These are phyloP conservation scores for Orbilia oligospora DNA, from an alignment of 2,329 filamentous ascomycete genomes.

Conservation along the genomic window DNA sequence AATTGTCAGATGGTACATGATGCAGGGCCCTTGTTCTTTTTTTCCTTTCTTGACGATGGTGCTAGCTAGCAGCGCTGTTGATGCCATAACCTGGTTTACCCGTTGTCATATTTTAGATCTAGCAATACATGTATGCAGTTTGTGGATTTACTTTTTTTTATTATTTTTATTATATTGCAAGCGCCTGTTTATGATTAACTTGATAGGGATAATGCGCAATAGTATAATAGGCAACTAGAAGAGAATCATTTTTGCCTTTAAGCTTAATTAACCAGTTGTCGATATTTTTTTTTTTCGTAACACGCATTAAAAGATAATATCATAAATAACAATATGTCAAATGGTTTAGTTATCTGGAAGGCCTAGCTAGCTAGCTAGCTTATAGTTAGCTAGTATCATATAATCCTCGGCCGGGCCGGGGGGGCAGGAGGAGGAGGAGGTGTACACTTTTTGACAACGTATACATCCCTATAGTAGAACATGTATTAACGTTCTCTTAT, in stretches of 20 bases:
- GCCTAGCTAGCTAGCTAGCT: too few species aligned
- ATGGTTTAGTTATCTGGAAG: not conserved
- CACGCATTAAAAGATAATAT: not conserved
- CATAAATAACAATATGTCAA: too few species aligned
- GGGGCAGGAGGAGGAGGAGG: not conserved
- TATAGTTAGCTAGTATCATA: too few species aligned
- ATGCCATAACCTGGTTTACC: constrained; percentile 12
- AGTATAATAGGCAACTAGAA: too few species aligned
- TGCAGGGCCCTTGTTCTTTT: constrained; percentile 6
- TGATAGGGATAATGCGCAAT: not conserved
- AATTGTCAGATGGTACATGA: not conserved
- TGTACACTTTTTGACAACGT: constrained; percentile 12
- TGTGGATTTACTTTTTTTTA: too few species aligned
- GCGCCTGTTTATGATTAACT: not conserved
- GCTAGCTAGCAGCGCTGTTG: too few species aligned
- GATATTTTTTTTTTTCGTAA: too few species aligned
- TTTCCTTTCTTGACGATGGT: not conserved
- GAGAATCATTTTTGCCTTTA: too few species aligned
- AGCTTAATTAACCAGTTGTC: too few species aligned
- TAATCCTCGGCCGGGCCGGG: too few species aligned
- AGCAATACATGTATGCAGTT: too few species aligned
- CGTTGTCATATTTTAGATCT: constrained; percentile 28
- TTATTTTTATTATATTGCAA: too few species aligned
- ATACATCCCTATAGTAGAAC: constrained; percentile 1
- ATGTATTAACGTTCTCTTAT: not conserved